These are phyloP conservation scores for Diaporthe helianthi DNA, from an alignment of 2,329 filamentous ascomycete species.

Conservation along the genomic window DNA sequence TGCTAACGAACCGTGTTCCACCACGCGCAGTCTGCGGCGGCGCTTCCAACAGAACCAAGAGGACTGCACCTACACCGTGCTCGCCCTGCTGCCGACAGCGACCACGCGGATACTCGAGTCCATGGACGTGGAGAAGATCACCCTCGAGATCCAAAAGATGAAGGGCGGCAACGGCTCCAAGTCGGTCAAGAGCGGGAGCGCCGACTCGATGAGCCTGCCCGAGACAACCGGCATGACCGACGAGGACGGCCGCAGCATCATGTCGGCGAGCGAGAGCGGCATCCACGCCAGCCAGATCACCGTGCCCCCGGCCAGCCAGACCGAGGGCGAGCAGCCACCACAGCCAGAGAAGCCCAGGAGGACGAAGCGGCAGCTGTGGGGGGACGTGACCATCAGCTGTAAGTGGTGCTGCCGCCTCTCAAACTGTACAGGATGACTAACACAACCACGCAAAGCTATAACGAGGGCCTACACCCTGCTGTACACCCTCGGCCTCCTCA, in stretches of 20 bases:
- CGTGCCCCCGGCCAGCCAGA: conserved; percentile 59
- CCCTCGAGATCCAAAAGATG: conserved; percentile 92
- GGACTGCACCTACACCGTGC: conserved; percentile 96
- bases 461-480: conserved; percentile 90
- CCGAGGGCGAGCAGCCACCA: conserved; percentile 39
- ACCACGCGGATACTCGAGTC: conserved; percentile 87
- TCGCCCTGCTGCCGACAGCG: conserved; percentile 92
- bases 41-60: conserved; percentile 99
- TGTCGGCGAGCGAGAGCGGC: conserved; percentile 81
- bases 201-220: conserved; percentile 66
- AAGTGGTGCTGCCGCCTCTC: conserved; percentile 45
- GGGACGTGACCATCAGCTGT: conserved; percentile 96
- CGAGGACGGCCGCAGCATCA: conserved; percentile 81
- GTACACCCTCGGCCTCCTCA: conserved; percentile 88
- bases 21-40: conserved; percentile 77
- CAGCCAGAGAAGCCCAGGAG: conserved; percentile 64
- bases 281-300: conserved; percentile 81
- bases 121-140: conserved; percentile 90
- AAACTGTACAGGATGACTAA: conserved; percentile 30
- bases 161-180: conserved; percentile 67
- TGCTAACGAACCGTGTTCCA: neutral
- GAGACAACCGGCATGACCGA: conserved; percentile 76
- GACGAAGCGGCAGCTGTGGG: conserved; percentile 94
- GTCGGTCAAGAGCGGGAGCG: conserved; percentile 49
- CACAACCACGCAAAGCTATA: conserved; percentile 66